Evolutionary conservation across 148 eudicot species (phyloP), one percentile per base, ranked within the genome.

Genomic region (Vaccinium myrtillus): DNA sequence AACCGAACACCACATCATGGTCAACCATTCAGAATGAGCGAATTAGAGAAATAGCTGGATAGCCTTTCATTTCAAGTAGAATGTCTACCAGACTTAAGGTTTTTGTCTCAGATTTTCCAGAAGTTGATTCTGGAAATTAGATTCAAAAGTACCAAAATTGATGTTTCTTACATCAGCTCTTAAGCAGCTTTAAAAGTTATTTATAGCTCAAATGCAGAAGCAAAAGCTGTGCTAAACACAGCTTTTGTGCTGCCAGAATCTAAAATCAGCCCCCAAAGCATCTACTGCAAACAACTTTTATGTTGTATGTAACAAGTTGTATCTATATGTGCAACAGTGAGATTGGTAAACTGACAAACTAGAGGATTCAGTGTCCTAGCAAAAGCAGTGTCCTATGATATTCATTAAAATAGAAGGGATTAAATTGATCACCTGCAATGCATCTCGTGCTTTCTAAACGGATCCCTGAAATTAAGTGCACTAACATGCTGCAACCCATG

Each of bases 401-500:
- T 36, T 36, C 39, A 36, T 36, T 36, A 36, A 36, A 36, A 36
- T 36, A 36, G 78, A 75, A 75, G 59, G 39, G 43, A 77, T 4
- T 56, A 51, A 19, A 36, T 14, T 70, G 63, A 65, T 83, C 84
- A 96, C 98, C 99, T 93, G 91, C 99, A 94, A 48, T 86, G 93
- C 98, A 96, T 96, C 90, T 96, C 97, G 78, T 96, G 99, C 86
- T 87, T 91, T 83, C 99, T 36, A n/a, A n/a, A n/a, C n/a, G n/a
- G n/a, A n/a, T n/a, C n/a, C 32, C 98, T 98, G 75, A 94, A 96
- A 87, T 88, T 93, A 73, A 96, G 93, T 78, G 88, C 77, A 86
- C 98, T 92, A 74, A 94, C 92, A 86, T 89, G 91, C 86, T 87
- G 87, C 85, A 94, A 87, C 25, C 88, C 91, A 82, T 92, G 90